Evolutionary conservation across 2,329 filamentous ascomycete species (phyloP).

Genomic region (Xylariaceae sp.): DNA sequence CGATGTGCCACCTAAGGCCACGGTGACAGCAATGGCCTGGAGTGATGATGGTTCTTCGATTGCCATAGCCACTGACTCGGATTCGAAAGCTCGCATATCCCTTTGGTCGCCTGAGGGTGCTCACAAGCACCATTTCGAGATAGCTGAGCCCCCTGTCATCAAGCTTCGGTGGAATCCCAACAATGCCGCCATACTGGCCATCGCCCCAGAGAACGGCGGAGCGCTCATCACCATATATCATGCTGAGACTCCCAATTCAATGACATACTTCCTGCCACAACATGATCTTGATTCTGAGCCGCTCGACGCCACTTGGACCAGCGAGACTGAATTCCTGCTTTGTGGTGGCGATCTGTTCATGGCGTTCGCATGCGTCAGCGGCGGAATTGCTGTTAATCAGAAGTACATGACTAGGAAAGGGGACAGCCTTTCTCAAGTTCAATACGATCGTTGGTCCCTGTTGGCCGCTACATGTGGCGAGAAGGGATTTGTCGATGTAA

Average conservation of each 20-base stretch:
- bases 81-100: constrained; percentile 47
- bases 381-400: constrained; percentile 39
- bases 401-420: constrained; percentile 51
- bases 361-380: constrained; percentile 42
- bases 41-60: constrained; percentile 51
- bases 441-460: constrained; percentile 51
- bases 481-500: constrained; percentile 56
- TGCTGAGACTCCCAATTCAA: constrained; percentile 36
- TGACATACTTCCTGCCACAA: constrained; percentile 43
- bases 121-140: constrained; percentile 49
- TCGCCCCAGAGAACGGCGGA: constrained; percentile 51
- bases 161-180: constrained; percentile 58
- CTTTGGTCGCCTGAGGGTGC: constrained; percentile 53
- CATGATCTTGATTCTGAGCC: constrained; percentile 48
- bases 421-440: constrained; percentile 50
- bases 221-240: constrained; percentile 54
- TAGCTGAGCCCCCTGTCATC: constrained; percentile 56
- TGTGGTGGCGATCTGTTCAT: constrained; percentile 53
- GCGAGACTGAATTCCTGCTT: constrained; percentile 53
- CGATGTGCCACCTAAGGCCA: constrained; percentile 46
- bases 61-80: constrained; percentile 54
- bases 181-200: constrained; percentile 50
- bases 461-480: constrained; percentile 57
- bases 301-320: constrained; percentile 58
- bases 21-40: constrained; percentile 58